Conservation (phyloP, 2,329 filamentous ascomycete species). For the Fusarium decemcellulare region DNA sequence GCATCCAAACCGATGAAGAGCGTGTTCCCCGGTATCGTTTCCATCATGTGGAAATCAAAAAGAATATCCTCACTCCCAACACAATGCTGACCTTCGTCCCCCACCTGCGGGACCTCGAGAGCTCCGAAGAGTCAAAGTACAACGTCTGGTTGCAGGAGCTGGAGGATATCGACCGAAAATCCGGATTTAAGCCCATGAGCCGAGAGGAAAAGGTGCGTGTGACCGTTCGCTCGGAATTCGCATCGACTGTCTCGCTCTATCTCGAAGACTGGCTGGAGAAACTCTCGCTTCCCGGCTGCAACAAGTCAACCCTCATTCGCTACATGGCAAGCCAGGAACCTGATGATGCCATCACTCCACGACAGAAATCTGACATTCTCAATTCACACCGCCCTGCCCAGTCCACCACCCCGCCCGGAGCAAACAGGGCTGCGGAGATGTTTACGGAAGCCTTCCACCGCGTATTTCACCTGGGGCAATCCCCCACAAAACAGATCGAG, state of each 20-base stretch:
- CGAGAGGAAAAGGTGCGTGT: slow-evolving; percentile 65
- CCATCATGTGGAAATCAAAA: slow-evolving; percentile 72
- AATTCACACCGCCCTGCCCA: slow-evolving; percentile 61
- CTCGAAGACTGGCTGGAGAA: slow-evolving; percentile 67
- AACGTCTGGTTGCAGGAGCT: slow-evolving; percentile 70
- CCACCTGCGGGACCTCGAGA: slow-evolving; percentile 70
- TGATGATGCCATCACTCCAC: slow-evolving; percentile 65
- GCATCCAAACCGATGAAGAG: slow-evolving; percentile 64
- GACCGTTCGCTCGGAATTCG: slow-evolving; percentile 66
- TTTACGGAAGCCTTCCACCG: slow-evolving; percentile 71
- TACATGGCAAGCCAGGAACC: slow-evolving; percentile 66
- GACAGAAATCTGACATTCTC: slow-evolving; percentile 67
- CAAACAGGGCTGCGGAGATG: slow-evolving; percentile 60
- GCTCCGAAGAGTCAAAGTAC: slow-evolving; percentile 69
- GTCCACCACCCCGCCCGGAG: slow-evolving; percentile 56
- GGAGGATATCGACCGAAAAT: slow-evolving; percentile 70
- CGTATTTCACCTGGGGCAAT: slow-evolving; percentile 61
- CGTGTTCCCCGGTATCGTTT: slow-evolving; percentile 72
- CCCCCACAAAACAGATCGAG: slow-evolving; percentile 57
- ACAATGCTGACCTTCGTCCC: slow-evolving; percentile 73
- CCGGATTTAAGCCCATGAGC: slow-evolving; percentile 69
- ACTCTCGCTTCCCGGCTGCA: slow-evolving; percentile 66
- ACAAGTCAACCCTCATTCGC: slow-evolving; percentile 66
- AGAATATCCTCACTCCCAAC: slow-evolving; percentile 72
- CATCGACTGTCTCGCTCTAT: slow-evolving; percentile 66